These are phyloP conservation scores for Cardamine chenopodiifolia DNA, from an alignment of 345 rosid species.

Conservation along the genomic window DNA sequence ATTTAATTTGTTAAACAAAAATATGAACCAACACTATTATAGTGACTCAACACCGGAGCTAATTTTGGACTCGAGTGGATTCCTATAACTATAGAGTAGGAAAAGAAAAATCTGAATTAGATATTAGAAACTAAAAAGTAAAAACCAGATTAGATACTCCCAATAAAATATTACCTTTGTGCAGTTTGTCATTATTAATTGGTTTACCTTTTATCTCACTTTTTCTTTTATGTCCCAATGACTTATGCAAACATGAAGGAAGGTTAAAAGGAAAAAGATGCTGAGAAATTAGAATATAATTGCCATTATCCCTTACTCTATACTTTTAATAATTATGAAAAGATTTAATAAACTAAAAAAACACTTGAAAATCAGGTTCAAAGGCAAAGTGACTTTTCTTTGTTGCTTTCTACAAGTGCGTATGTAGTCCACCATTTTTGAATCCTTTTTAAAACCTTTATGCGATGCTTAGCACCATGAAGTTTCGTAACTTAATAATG, in stretches of 20 bases:
- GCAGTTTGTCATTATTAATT: constrained; percentile 24
- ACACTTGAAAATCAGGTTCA: constrained; percentile 36
- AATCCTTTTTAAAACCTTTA: constrained; percentile 18
- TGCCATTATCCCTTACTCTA: constrained; percentile 15
- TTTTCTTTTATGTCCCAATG: constrained; percentile 23
- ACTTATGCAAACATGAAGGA: constrained; percentile 35
- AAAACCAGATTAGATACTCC: constrained; percentile 17
- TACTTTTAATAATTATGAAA: constrained; percentile 3
- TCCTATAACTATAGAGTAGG: background rate
- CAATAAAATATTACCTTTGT: constrained; percentile 12
- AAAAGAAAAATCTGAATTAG: constrained; percentile 6
- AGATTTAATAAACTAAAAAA: background rate
- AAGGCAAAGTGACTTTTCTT: constrained; percentile 28
- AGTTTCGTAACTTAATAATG: constrained; percentile 19
- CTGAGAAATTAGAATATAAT: constrained; percentile 22
- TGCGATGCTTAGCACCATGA: constrained; percentile 25
- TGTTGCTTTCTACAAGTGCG: constrained; percentile 5
- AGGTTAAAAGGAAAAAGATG: constrained; percentile 19
- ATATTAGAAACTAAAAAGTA: background rate
- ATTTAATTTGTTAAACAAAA: background rate
- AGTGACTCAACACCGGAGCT: background rate
- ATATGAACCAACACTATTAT: background rate
- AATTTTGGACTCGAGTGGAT: constrained; percentile 1
- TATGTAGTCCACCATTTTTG: constrained; percentile 27
- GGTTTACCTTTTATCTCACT: constrained; percentile 14